A percentile compares a stretch with the other conserved stretches of the same genome.
Evolutionary conservation across 768 basidiomycete genomes (phyloP).

Genomic region (Suillus fuscotomentosus): DNA sequence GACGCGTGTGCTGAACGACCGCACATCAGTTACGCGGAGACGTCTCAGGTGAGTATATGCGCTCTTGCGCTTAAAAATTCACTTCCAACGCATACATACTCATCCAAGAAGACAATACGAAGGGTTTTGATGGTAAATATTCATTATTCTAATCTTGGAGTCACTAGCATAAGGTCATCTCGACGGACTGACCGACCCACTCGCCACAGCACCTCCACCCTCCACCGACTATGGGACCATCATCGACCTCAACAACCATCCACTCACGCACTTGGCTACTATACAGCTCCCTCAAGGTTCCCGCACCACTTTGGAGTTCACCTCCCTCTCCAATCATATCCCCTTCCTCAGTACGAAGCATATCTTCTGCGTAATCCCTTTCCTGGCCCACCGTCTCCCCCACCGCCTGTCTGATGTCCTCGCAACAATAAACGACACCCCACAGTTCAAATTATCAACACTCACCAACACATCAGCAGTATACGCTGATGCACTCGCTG

Average conservation of each 20-base stretch:
- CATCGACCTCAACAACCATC: constrained; percentile 24
- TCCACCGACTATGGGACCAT: not conserved
- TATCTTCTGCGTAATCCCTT: constrained; percentile 44
- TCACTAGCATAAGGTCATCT: constrained; percentile 4
- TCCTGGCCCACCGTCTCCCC: constrained; percentile 32
- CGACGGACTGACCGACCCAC: constrained; percentile 11
- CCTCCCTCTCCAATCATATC: constrained; percentile 37
- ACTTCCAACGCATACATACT: not conserved
- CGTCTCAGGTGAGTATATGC: constrained; percentile 22
- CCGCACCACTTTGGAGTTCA: constrained; percentile 32
- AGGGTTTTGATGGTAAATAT: not conserved
- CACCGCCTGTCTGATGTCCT: constrained; percentile 38
- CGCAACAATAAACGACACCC: constrained; percentile 28
- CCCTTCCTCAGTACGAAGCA: constrained; percentile 35
- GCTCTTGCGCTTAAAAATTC: not conserved
- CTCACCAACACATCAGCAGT: constrained; percentile 40
- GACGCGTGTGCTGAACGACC: constrained; percentile 3
- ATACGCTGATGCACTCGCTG: constrained; percentile 23
- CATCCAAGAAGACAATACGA: not conserved
- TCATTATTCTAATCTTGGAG: not conserved
- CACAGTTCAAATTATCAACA: constrained; percentile 29
- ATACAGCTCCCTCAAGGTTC: constrained; percentile 14
- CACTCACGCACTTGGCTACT: constrained; percentile 12
- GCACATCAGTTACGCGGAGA: not conserved
- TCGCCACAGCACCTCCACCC: constrained; percentile 4